Conservation (phyloP, 192 early-diverging fungal species). For the Linnemannia hyalina region DNA sequence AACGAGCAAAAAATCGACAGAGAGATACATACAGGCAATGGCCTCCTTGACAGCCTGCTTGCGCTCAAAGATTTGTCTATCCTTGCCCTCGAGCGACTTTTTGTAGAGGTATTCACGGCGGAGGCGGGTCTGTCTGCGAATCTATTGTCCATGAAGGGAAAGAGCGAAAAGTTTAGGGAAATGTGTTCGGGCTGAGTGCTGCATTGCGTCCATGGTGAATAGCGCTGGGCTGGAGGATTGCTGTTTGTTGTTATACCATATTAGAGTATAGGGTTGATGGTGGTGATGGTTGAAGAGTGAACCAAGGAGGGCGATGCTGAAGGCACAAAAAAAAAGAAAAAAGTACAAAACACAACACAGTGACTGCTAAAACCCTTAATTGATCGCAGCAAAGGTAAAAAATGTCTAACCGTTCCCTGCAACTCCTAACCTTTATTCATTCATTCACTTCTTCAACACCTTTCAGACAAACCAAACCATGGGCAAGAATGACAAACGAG, state of each 20-base stretch:
- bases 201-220: background rate
- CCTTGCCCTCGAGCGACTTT: constrained; percentile 95
- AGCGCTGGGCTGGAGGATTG: background rate
- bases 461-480: constrained; percentile 13
- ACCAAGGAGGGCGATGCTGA: background rate
- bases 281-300: background rate
- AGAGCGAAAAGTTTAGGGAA: constrained; percentile 1
- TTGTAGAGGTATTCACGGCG: constrained; percentile 97
- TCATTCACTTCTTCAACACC: background rate
- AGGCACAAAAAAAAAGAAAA: constrained; percentile 29
- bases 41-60: constrained; percentile 96
- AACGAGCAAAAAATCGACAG: background rate
- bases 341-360: constrained; percentile 16
- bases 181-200: background rate
- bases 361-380: constrained; percentile 37
- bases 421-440: background rate
- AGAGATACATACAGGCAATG: constrained; percentile 71
- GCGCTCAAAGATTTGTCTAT: constrained; percentile 90
- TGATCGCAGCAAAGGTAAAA: background rate
- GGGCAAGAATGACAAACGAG: constrained; percentile 53
- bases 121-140: constrained; percentile 88
- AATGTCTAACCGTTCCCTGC: background rate
- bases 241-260: background rate
- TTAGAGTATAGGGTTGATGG: background rate
- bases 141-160: constrained; percentile 53